Conservation (phyloP, 257 asterid genomes). For the Dorcoceras hygrometricum region DNA sequence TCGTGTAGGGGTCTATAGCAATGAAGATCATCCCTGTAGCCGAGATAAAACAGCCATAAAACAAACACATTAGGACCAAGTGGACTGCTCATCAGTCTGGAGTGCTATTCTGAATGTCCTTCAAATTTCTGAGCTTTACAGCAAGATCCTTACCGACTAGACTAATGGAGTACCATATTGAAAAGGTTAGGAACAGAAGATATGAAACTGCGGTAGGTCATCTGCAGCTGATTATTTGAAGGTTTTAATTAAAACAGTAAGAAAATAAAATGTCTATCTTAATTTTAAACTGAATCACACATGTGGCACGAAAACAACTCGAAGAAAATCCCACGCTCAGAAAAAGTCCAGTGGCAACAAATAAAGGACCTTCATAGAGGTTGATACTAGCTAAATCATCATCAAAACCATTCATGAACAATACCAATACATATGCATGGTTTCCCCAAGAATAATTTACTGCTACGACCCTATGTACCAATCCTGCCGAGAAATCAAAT, state of each 20-base stretch:
- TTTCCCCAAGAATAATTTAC: background rate
- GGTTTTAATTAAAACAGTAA: background rate
- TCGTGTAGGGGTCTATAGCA: background rate
- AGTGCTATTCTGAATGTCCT: background rate
- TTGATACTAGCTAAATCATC: background rate
- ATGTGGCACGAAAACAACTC: background rate
- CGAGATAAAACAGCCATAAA: too few relatives aligned
- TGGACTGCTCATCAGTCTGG: background rate
- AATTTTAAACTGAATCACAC: background rate
- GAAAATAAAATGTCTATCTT: background rate
- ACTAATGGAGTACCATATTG: background rate
- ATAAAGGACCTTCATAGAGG: background rate
- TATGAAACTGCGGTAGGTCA: background rate
- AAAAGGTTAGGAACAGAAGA: background rate
- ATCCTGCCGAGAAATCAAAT: background rate
- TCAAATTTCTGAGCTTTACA: background rate
- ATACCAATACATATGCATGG: background rate
- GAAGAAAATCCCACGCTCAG: background rate
- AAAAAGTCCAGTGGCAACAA: background rate
- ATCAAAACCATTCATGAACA: background rate
- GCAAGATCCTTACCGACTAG: background rate
- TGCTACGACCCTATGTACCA: background rate
- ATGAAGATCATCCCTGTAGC: background rate
- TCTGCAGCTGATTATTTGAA: background rate
- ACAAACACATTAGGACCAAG: background rate